phyloP scores from a whole-genome alignment of 441 rosid genomes.

The Euphorbia schlechtendalii region DNA sequence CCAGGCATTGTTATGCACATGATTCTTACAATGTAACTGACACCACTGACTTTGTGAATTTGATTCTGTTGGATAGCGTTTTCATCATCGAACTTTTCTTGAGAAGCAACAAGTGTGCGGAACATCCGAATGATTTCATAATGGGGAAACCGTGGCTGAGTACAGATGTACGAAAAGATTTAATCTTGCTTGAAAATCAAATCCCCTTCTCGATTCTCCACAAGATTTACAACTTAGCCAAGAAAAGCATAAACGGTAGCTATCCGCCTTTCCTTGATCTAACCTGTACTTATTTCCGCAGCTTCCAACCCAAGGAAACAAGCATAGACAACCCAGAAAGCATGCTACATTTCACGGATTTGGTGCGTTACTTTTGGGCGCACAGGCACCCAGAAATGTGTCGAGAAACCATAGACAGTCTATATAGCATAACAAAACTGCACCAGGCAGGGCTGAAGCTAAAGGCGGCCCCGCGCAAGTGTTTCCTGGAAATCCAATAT shows the following conservation, averaged over 20 bases:
- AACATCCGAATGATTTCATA: slow-evolving; percentile 6
- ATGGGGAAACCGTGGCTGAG: slow-evolving; percentile 18
- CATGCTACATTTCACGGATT: slow-evolving; percentile 21
- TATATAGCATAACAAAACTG: slow-evolving; percentile 18
- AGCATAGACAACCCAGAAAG: no score
- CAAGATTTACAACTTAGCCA: slow-evolving; percentile 1
- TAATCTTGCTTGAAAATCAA: slow-evolving; percentile 31
- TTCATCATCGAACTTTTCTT: slow-evolving; percentile 29
- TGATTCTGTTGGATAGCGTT: slow-evolving; percentile 24
- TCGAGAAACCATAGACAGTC: not conserved
- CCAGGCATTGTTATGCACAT: slow-evolving; percentile 19
- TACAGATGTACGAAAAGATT: slow-evolving; percentile 17
- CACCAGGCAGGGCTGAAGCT: slow-evolving; percentile 25
- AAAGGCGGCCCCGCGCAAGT: not conserved
- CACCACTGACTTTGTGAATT: slow-evolving; percentile 3
- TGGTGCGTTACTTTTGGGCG: slow-evolving; percentile 14
- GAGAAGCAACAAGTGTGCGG: not conserved
- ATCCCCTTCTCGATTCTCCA: slow-evolving; percentile 14
- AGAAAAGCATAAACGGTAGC: no score
- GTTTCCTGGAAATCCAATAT: slow-evolving; percentile 15
- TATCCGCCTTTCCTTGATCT: slow-evolving; percentile 17
- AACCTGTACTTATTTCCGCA: slow-evolving; percentile 12
- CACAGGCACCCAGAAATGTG: not conserved
- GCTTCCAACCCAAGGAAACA: slow-evolving; percentile 2
- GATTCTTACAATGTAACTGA: not conserved